A percentile compares a stretch with the other conserved stretches of the same genome.
Conservation (phyloP, 805 yeast species). For the Cyberlindnera maclurae region DNA sequence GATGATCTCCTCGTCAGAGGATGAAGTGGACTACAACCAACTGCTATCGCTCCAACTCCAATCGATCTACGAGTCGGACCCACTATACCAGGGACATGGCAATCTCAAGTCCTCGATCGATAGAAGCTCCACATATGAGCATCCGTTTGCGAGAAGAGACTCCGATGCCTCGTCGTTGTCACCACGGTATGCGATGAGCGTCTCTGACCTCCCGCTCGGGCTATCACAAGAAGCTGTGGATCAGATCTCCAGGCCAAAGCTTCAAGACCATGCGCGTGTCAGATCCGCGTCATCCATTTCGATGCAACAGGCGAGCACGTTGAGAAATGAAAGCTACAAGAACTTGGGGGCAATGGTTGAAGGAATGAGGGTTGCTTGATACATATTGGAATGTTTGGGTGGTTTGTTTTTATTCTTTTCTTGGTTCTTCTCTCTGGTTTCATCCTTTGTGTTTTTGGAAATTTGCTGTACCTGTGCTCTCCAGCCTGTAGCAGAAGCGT, state of each 20-base stretch:
- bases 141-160: conserved; percentile 8
- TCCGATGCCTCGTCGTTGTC: not conserved
- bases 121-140: conserved; percentile 4
- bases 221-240: conserved; percentile 6
- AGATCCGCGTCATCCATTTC: not conserved
- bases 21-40: not conserved
- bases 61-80: conserved; percentile 3
- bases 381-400: not conserved
- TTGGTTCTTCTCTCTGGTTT: not conserved
- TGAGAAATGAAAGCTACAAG: conserved; percentile 1
- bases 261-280: not conserved
- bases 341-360: conserved; percentile 1
- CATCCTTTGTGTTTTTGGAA: not conserved
- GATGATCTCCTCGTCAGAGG: not conserved
- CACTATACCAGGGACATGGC: conserved; percentile 8
- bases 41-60: conserved; percentile 7
- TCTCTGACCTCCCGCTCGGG: conserved; percentile 10
- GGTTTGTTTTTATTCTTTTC: not conserved
- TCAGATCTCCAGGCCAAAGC: conserved; percentile 3
- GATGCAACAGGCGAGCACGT: not conserved
- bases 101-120: conserved; percentile 4
- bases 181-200: conserved; percentile 7
- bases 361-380: not conserved
- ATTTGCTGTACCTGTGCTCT: not conserved
- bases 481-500: no score